A percentile compares a stretch with the other conserved stretches of the same genome.
phyloP scores from a whole-genome alignment of 202 grass and related monocot species.

The Carex arenaria region DNA sequence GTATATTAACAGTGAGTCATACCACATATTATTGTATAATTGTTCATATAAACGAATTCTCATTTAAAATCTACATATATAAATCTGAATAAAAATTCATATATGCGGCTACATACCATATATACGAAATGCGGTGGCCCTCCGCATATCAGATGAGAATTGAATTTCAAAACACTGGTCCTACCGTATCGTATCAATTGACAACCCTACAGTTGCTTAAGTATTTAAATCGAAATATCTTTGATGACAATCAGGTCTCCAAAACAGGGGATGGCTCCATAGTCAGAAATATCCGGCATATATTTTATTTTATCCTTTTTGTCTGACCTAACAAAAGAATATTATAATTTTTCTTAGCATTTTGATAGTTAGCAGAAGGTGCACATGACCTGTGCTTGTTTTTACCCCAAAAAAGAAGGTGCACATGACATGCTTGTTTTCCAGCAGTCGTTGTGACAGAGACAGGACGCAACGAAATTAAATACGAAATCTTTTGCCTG shows the following conservation, averaged over 20 bases:
- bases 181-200: no score
- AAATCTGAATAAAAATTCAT: no score
- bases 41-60: no score
- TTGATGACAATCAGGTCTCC: not conserved
- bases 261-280: no score
- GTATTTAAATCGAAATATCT: not conserved
- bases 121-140: no score
- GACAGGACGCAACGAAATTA: not conserved
- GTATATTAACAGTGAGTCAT: no score
- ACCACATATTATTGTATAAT: no score
- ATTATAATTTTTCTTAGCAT: not conserved
- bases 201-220: no score
- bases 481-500: not conserved
- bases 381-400: not conserved
- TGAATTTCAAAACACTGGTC: no score
- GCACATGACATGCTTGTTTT: not conserved
- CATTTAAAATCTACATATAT: no score
- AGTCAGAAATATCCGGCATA: not conserved
- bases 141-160: no score
- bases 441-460: not conserved
- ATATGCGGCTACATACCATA: no score
- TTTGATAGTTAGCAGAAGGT: not conserved
- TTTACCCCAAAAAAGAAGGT: not conserved
- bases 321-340: not conserved
- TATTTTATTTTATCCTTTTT: not conserved